Percentiles rank a stretch among this genome's conserved stretches.
phyloP scores from a whole-genome alignment of 805 yeast species.

The Candida khao-thaluensis region DNA sequence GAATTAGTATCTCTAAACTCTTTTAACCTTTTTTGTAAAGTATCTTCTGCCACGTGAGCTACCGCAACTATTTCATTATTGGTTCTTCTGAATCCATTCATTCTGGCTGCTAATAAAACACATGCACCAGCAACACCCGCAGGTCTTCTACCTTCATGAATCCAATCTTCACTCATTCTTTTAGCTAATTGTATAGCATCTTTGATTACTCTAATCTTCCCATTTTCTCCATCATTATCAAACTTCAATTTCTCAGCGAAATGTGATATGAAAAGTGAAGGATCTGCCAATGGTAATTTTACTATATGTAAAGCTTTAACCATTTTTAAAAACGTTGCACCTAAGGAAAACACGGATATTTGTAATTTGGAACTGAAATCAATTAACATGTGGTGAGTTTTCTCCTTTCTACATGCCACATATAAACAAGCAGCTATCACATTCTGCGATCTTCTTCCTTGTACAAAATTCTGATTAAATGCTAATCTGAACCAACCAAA shows the following conservation, averaged over 20 bases:
- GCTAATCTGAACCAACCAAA: slow-evolving; percentile 88
- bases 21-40: slow-evolving; percentile 83
- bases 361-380: slow-evolving; percentile 90
- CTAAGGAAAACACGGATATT: slow-evolving; percentile 89
- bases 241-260: slow-evolving; percentile 86
- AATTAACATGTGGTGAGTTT: slow-evolving; percentile 92
- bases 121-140: slow-evolving; percentile 99
- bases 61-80: slow-evolving; percentile 93
- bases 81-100: slow-evolving; percentile 91
- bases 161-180: slow-evolving; percentile 94
- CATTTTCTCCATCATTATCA: slow-evolving; percentile 55
- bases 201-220: slow-evolving; percentile 54
- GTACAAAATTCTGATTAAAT: slow-evolving; percentile 83
- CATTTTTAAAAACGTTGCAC: slow-evolving; percentile 92
- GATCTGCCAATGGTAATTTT: slow-evolving; percentile 85
- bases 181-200: slow-evolving; percentile 88
- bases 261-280: slow-evolving; percentile 89
- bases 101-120: slow-evolving; percentile 86
- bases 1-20: slow-evolving; percentile 82
- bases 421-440: slow-evolving; percentile 94
- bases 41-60: slow-evolving; percentile 92
- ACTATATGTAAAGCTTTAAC: slow-evolving; percentile 81
- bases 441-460: slow-evolving; percentile 94
- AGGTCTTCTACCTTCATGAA: slow-evolving; percentile 94
- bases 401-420: slow-evolving; percentile 88